Percentiles rank a stretch among this genome's conserved stretches.
Conservation (phyloP, 208 protist species). For the Balamuthia mandrillaris region DNA sequence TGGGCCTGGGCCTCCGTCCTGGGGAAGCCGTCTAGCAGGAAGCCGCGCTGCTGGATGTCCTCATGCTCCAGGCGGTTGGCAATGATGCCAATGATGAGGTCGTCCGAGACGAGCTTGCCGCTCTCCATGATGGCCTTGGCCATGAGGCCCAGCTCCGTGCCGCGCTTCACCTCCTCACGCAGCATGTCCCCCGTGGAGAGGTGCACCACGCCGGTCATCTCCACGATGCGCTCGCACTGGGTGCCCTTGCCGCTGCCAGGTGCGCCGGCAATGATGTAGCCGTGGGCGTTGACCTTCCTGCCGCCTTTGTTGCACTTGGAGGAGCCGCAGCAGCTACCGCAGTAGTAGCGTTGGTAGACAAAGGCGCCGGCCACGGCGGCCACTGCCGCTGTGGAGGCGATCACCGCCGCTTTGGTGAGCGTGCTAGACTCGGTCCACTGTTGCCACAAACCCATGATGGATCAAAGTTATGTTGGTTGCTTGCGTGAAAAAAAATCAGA, state of each 20-base stretch:
- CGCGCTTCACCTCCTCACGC: slow-evolving; percentile 58
- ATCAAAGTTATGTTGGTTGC: no score
- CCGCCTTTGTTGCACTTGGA: no score
- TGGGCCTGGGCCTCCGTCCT: slow-evolving; percentile 69
- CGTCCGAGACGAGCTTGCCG: slow-evolving; percentile 66
- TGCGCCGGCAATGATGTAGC: slow-evolving; percentile 61
- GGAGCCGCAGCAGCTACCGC: no score
- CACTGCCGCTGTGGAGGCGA: no score
- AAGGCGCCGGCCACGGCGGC: no score
- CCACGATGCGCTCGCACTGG: slow-evolving; percentile 55
- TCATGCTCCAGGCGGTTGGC: slow-evolving; percentile 52
- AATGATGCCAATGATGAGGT: slow-evolving; percentile 65
- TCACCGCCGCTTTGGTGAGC: no score
- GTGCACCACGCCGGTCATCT: slow-evolving; percentile 61
- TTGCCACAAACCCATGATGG: no score
- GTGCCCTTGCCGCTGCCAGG: slow-evolving; percentile 75
- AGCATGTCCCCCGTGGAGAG: slow-evolving; percentile 74
- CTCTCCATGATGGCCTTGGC: slow-evolving; percentile 70
- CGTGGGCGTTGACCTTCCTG: slow-evolving; percentile 10
- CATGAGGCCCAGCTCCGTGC: slow-evolving; percentile 53
- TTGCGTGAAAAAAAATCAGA: no score
- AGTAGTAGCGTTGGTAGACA: no score
- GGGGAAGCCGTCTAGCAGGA: slow-evolving; percentile 76
- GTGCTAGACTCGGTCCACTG: no score
- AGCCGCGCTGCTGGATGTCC: slow-evolving; percentile 46